phyloP scores from a whole-genome alignment of 179 eudicot genomes.

The Spergularia azorica region DNA sequence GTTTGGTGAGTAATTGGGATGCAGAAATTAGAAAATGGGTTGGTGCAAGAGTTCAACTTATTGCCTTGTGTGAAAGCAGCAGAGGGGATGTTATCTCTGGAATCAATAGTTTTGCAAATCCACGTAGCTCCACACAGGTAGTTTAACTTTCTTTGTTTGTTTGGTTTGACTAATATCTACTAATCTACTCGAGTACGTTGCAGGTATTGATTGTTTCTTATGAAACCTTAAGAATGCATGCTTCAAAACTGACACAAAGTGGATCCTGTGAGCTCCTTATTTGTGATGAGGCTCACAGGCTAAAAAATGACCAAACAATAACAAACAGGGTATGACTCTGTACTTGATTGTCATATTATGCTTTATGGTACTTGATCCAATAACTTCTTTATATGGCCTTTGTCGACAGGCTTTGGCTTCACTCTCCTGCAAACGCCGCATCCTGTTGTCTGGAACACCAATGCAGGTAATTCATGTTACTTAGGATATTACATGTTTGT shows the following conservation, averaged over 20 bases:
- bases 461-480: constrained; percentile 74
- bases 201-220: constrained; percentile 99
- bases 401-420: constrained; percentile 80
- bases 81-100: constrained; percentile 78
- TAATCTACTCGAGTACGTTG: constrained; percentile 34
- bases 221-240: constrained; percentile 95
- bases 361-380: not conserved
- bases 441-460: constrained; percentile 94
- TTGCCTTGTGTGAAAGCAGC: constrained; percentile 94
- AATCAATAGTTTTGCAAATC: constrained; percentile 64
- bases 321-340: constrained; percentile 72
- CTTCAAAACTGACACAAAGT: constrained; percentile 63
- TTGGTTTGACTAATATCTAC: constrained; percentile 52
- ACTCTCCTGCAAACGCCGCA: constrained; percentile 89
- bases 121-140: constrained; percentile 69
- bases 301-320: constrained; percentile 94
- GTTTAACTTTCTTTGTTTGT: constrained; percentile 13
- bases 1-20: constrained; percentile 99
- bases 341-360: not conserved
- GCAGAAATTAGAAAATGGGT: constrained; percentile 98
- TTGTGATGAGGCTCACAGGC: constrained; percentile 99
- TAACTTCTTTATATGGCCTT: constrained; percentile 12
- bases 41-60: constrained; percentile 76
- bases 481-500: constrained; percentile 9
- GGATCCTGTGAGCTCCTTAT: constrained; percentile 98